These are phyloP conservation scores for Lotus japonicus DNA, from an alignment of 306 rosid species.

Conservation along the genomic window DNA sequence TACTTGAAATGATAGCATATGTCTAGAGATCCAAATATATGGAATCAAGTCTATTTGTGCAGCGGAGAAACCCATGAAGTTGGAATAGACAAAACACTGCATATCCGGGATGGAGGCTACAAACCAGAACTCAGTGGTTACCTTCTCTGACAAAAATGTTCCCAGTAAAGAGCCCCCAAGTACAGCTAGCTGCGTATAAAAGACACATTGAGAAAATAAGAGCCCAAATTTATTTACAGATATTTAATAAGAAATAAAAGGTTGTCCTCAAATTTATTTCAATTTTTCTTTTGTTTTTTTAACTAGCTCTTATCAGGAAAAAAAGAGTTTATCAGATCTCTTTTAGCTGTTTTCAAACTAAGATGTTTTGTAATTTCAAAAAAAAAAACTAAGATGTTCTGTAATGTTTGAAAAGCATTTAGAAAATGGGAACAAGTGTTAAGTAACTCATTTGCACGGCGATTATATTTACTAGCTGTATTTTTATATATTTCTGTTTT, in stretches of 20 bases:
- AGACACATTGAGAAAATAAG: not conserved
- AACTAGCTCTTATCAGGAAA: not conserved
- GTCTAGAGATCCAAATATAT: not conserved
- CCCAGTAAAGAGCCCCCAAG: slow-evolving; percentile 93
- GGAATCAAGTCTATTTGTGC: not conserved
- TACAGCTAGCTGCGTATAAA: slow-evolving; percentile 70
- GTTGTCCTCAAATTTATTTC: not conserved
- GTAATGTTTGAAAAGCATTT: not conserved
- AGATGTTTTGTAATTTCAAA: not conserved
- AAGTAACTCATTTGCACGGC: not conserved
- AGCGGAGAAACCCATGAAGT: slow-evolving; percentile 10
- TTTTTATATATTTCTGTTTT: not conserved
- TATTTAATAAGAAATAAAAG: no score
- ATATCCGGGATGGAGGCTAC: slow-evolving; percentile 8
- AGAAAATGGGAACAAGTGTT: not conserved
- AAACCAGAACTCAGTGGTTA: slow-evolving; percentile 22
- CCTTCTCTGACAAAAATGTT: slow-evolving; percentile 92
- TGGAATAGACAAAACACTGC: not conserved
- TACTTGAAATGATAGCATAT: not conserved
- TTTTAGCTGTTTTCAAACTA: not conserved
- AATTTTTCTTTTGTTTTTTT: not conserved
- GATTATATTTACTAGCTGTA: not conserved
- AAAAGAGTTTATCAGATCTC: not conserved
- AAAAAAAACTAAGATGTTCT: no score
- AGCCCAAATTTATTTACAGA: no score